Evolutionary conservation across 805 yeast species (phyloP).

Genomic region (Dipodascopsis tothii): DNA sequence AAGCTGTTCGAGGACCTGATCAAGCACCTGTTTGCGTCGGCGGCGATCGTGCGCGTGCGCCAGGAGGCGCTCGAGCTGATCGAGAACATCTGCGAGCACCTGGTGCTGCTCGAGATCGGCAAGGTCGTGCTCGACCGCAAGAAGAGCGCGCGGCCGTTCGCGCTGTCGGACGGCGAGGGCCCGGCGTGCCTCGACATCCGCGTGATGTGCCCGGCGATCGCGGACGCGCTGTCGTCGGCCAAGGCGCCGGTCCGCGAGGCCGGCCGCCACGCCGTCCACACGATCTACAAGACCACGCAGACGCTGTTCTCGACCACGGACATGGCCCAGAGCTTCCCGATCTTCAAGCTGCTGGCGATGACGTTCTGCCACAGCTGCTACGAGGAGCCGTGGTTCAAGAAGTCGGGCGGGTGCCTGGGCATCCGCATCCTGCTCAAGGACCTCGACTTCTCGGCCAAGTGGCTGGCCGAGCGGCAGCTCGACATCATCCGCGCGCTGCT

Average conservation of each 20-base stretch:
- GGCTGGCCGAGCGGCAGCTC: constrained; percentile 71
- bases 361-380: constrained; percentile 86
- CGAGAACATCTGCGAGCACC: constrained; percentile 65
- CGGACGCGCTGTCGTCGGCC: constrained; percentile 73
- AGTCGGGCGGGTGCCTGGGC: constrained; percentile 85
- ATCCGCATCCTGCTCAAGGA: constrained; percentile 65
- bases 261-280: constrained; percentile 60
- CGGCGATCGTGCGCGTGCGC: constrained; percentile 62
- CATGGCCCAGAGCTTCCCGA: constrained; percentile 62
- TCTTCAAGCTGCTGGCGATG: constrained; percentile 67
- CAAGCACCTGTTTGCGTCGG: constrained; percentile 48
- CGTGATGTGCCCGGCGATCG: constrained; percentile 64
- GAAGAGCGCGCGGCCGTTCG: constrained; percentile 55
- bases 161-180: constrained; percentile 75
- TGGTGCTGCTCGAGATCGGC: constrained; percentile 68
- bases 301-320: constrained; percentile 61
- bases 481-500: constrained; percentile 81
- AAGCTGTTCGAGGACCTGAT: constrained; percentile 55
- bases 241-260: constrained; percentile 59
- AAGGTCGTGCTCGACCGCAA: constrained; percentile 58
- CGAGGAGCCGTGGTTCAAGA: constrained; percentile 77
- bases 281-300: constrained; percentile 53
- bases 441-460: constrained; percentile 55
- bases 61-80: constrained; percentile 61
- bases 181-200: constrained; percentile 59